phyloP scores from a whole-genome alignment of 2,329 filamentous ascomycete species.

The Diaporthe citriasiana region DNA sequence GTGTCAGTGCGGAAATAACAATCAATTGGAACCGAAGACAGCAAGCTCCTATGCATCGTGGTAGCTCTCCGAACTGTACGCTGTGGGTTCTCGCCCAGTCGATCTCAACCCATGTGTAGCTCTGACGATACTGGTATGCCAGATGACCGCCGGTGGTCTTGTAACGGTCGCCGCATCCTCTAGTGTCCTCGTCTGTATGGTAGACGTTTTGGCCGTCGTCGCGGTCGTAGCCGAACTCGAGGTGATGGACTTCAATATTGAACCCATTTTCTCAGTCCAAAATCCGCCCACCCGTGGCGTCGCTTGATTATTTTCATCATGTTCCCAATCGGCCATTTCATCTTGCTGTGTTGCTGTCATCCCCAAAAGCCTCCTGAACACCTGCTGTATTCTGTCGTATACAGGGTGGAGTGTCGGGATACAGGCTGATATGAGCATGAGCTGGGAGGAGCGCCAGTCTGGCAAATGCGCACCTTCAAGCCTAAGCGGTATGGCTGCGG shows the following conservation, averaged over 20 bases:
- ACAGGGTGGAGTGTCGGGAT: slow-evolving; percentile 22
- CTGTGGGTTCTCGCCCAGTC: background rate
- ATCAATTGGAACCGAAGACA: background rate
- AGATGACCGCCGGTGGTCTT: slow-evolving; percentile 2
- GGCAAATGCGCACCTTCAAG: too few species aligned
- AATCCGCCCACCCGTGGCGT: background rate
- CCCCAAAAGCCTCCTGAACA: background rate
- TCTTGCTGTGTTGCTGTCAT: background rate
- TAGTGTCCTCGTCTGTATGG: slow-evolving; percentile 16
- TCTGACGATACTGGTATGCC: slow-evolving; percentile 23
- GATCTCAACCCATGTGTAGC: slow-evolving; percentile 6
- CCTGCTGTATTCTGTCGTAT: slow-evolving; percentile 17
- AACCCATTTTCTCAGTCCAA: slow-evolving; percentile 21
- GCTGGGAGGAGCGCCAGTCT: slow-evolving; percentile 7
- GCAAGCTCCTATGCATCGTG: background rate
- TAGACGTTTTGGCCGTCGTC: background rate
- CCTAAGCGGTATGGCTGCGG: background rate
- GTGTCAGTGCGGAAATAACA: background rate
- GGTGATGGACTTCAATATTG: background rate
- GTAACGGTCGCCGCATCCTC: slow-evolving; percentile 25
- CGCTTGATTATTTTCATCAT: background rate
- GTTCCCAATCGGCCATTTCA: background rate
- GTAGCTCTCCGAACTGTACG: background rate
- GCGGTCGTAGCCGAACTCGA: background rate
- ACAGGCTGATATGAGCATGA: slow-evolving; percentile 28